Evolutionary conservation across 2,329 filamentous ascomycete species (phyloP).

Genomic region (Aspergillus udagawae): DNA sequence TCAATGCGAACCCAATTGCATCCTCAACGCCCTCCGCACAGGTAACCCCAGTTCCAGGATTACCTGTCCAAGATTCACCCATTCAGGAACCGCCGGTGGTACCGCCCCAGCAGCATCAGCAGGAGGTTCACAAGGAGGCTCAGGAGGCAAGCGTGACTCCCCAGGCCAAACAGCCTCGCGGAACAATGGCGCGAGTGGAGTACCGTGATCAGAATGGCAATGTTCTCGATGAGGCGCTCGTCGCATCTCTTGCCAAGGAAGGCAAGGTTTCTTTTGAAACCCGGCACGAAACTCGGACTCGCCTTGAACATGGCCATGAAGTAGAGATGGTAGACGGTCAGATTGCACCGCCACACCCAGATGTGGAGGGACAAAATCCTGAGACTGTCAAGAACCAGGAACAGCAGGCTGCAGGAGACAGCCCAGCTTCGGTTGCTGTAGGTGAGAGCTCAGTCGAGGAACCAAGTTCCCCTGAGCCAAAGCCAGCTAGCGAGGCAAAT

Average conservation of each 20-base stretch:
- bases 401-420: slow-evolving; percentile 31
- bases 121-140: slow-evolving; percentile 15
- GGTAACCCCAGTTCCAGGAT: slow-evolving; percentile 10
- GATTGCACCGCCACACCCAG: slow-evolving; percentile 52
- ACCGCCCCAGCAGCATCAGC: slow-evolving; percentile 16
- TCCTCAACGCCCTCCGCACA: slow-evolving; percentile 21
- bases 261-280: slow-evolving; percentile 96
- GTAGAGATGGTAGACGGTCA: slow-evolving; percentile 46
- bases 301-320: slow-evolving; percentile 73
- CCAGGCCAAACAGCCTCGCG: slow-evolving; percentile 34
- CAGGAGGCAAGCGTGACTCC: slow-evolving; percentile 32
- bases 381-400: slow-evolving; percentile 47
- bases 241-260: slow-evolving; percentile 65
- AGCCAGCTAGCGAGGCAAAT: slow-evolving; percentile 46
- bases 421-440: slow-evolving; percentile 38
- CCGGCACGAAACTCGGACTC: slow-evolving; percentile 89
- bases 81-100: slow-evolving; percentile 9
- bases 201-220: slow-evolving; percentile 95
- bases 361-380: slow-evolving; percentile 56
- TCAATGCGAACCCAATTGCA: slow-evolving; percentile 17
- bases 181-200: slow-evolving; percentile 77
- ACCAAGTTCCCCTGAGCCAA: slow-evolving; percentile 36
- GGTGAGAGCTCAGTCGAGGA: slow-evolving; percentile 36
- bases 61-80: neutral
- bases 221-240: slow-evolving; percentile 75